Evolutionary conservation across 116 monocot species (phyloP).

Genomic region (Phalaenopsis hybrid): DNA sequence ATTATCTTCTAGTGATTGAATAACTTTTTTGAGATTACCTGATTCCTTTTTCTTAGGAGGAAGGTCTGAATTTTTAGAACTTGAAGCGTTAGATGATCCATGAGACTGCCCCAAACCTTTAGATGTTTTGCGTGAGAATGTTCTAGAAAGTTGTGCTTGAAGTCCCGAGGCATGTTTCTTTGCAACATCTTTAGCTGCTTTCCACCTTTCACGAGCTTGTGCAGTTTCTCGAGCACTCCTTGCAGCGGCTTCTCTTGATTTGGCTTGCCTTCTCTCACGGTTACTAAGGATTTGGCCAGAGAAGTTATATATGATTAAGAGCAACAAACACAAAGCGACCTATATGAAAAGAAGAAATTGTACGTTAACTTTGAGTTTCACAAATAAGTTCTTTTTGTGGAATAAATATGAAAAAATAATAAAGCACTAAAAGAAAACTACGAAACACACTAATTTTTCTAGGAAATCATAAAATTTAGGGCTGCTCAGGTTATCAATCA

Average conservation of each 20-base stretch:
- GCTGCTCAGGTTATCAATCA: too few species aligned
- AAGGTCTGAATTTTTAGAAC: neutral
- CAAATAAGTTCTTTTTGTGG: neutral
- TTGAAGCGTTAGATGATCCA: conserved; percentile 19
- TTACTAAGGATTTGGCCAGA: conserved; percentile 78
- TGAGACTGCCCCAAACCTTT: conserved; percentile 13
- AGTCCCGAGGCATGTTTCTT: conserved; percentile 67
- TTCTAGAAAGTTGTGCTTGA: conserved; percentile 68
- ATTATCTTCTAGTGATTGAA: conserved; percentile 63
- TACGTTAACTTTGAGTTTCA: neutral
- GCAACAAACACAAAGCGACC: conserved; percentile 58
- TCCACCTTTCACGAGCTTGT: conserved; percentile 92
- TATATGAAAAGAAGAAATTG: conserved; percentile 17
- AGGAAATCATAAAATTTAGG: too few species aligned
- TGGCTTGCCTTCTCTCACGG: conserved; percentile 77
- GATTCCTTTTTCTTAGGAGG: conserved; percentile 45
- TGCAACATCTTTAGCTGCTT: conserved; percentile 84
- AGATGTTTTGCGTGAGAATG: conserved; percentile 75
- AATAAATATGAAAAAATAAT: neutral
- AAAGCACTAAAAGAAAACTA: too few species aligned
- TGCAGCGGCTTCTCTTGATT: conserved; percentile 91
- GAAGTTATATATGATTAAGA: conserved; percentile 85
- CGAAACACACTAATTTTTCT: too few species aligned
- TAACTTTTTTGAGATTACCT: conserved; percentile 56
- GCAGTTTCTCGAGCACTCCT: conserved; percentile 78